Conservation (phyloP, 1,284 basidiomycete species). For the Trametes versicolor region DNA sequence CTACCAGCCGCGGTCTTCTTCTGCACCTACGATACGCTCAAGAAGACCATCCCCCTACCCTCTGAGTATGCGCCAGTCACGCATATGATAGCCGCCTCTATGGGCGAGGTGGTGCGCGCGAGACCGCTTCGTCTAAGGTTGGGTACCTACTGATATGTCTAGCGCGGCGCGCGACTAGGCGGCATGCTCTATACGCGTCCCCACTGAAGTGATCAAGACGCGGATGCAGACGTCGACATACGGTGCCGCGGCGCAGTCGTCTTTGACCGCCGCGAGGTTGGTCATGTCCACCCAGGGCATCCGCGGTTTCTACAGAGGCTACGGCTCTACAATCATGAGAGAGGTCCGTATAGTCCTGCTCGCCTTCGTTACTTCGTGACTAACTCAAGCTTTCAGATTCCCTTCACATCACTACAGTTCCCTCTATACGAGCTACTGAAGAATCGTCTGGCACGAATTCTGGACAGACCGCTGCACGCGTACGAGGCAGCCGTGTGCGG, state of each 20-base stretch:
- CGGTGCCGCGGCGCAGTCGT: slow-evolving; percentile 58
- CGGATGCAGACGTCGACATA: slow-evolving; percentile 82
- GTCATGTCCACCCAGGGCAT: slow-evolving; percentile 69
- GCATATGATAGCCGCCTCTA: slow-evolving; percentile 85
- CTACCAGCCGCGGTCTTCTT: slow-evolving; percentile 92
- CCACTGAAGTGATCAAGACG: slow-evolving; percentile 94
- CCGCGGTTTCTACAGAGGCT: slow-evolving; percentile 82
- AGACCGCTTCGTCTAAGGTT: slow-evolving; percentile 31
- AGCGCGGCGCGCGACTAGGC: slow-evolving; percentile 57
- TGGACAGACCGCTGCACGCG: slow-evolving; percentile 70
- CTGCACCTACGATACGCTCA: slow-evolving; percentile 92
- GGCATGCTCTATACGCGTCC: slow-evolving; percentile 93
- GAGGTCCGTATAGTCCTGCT: slow-evolving; percentile 61
- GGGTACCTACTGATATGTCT: slow-evolving; percentile 36
- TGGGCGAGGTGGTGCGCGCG: slow-evolving; percentile 81
- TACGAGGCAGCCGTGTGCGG: slow-evolving; percentile 94
- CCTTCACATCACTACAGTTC: slow-evolving; percentile 98
- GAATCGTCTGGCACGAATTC: slow-evolving; percentile 58
- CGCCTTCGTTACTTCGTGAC: background rate
- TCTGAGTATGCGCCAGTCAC: slow-evolving; percentile 71
- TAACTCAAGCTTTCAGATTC: slow-evolving; percentile 72
- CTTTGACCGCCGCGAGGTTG: slow-evolving; percentile 56
- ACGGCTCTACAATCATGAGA: slow-evolving; percentile 80
- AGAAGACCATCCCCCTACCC: slow-evolving; percentile 72
- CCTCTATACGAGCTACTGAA: slow-evolving; percentile 96